Percentiles rank a stretch among this genome's conserved stretches.
Evolutionary conservation across 1,284 basidiomycete genomes (phyloP).

Genomic region (Apiotrichum akiyoshidainum): DNA sequence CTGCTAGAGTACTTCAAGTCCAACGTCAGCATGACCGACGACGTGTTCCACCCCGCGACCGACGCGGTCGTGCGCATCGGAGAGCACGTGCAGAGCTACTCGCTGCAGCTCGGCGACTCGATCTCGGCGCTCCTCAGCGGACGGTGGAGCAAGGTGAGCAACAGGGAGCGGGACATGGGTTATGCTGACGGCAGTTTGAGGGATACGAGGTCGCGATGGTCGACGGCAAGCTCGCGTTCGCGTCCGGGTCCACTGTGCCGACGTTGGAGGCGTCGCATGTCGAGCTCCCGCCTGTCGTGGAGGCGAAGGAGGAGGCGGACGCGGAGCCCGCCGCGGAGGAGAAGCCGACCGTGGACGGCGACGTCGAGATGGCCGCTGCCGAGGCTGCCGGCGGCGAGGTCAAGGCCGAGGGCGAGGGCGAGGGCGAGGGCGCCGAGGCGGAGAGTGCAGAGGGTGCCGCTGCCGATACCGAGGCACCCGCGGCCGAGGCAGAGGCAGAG

Average conservation of each 20-base stretch:
- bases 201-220: conserved; percentile 94
- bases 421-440: background rate
- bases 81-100: conserved; percentile 91
- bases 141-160: conserved; percentile 78
- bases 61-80: conserved; percentile 82
- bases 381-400: background rate
- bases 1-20: conserved; percentile 75
- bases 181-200: conserved; percentile 70
- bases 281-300: conserved; percentile 54
- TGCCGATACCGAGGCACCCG: background rate
- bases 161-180: too few relatives aligned
- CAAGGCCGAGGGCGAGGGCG: background rate
- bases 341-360: background rate
- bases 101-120: conserved; percentile 87
- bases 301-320: conserved; percentile 19
- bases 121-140: conserved; percentile 63
- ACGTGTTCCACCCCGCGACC: conserved; percentile 74
- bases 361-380: background rate
- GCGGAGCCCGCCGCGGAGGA: background rate
- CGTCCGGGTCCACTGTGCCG: conserved; percentile 68
- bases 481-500: background rate
- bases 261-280: conserved; percentile 58
- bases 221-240: conserved; percentile 73
- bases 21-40: conserved; percentile 80
- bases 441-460: background rate